Evolutionary conservation across 2,329 filamentous ascomycete genomes (phyloP), one percentile per base, ranked within the genome.

Genomic region (Cercospora brassicicola): DNA sequence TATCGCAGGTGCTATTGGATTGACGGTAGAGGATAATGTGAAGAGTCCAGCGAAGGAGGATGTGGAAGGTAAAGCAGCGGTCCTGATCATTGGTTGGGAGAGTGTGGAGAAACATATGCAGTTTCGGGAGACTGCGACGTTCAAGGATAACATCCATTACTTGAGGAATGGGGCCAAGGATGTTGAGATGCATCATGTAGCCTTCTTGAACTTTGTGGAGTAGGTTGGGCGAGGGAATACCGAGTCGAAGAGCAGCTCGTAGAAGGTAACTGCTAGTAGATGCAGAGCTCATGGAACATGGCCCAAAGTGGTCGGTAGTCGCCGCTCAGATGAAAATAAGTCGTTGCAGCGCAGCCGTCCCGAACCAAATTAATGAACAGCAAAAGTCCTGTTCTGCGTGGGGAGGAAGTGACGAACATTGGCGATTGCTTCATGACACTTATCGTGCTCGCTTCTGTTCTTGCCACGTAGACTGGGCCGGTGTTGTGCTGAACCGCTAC

Each of bases 1-100:
- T 15, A n/a, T 71, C 3, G 75, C 68, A 2, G 67, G 45, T 10
- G 72, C 73, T 1, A 64, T 68, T 5, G 76, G 76, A 0, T 56
- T 72, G 11, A 76, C 74, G n/a, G 63, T 77, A 23, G 67, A 73
- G 72, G 36, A 48, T 4, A 73, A 73, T 39, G 61, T 77, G 9
- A 73, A 76, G 73, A 64, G 48, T 57, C 48, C 62, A 9, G 7
- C 45, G 0, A 66, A 69, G 39, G 73, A 75, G 36, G 78, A 78
- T 3, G 76, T 77, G 2, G 75, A 81, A 71, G 83, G 81, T 10
- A 79, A 80, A 64, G 75, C 81, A 65, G 81, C 81, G 71, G 72
- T 83, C 3, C 67, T 81, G n/a, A 78, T 79, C 18, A 77, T 86
- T 64, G 86, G 85, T 4, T 88, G 86, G 86, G 76, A 82, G 61